Evolutionary conservation across 1,139 yeast genomes (phyloP).

Genomic region (Pichia sp.): DNA sequence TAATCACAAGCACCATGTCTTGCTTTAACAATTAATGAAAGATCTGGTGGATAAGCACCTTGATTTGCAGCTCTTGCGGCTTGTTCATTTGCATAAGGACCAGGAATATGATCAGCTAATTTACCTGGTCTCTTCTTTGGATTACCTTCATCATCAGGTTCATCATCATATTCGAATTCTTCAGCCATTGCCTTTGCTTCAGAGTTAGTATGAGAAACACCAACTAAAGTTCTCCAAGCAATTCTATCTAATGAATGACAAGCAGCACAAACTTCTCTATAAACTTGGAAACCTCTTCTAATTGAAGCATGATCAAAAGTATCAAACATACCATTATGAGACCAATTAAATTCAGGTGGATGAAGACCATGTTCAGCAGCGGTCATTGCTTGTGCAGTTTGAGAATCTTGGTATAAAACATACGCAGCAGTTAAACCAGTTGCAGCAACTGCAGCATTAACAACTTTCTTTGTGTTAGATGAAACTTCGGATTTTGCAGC

Average conservation of each 20-base stretch:
- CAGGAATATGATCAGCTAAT: conserved; percentile 90
- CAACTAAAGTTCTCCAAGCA: conserved; percentile 98
- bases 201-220: conserved; percentile 85
- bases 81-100: conserved; percentile 95
- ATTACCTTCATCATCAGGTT: conserved; percentile 98
- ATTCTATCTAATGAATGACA: conserved; percentile 96
- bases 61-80: conserved; percentile 99
- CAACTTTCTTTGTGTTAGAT: conserved; percentile 47
- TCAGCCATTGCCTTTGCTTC: conserved; percentile 95
- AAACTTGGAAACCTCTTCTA: conserved; percentile 99
- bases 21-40: conserved; percentile 95
- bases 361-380: conserved; percentile 99
- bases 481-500: conserved; percentile 32
- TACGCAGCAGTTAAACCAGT: conserved; percentile 70
- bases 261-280: conserved; percentile 98
- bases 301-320: conserved; percentile 94
- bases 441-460: conserved; percentile 60
- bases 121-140: conserved; percentile 99
- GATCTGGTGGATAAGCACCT: conserved; percentile 98
- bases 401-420: conserved; percentile 69
- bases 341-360: conserved; percentile 89
- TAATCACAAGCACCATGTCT: conserved; percentile 98
- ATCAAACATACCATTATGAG: conserved; percentile 87
- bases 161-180: conserved; percentile 96
- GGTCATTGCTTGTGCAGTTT: conserved; percentile 93